phyloP scores from a whole-genome alignment of 2,329 filamentous ascomycete species.

The Alternaria brassicicola region DNA sequence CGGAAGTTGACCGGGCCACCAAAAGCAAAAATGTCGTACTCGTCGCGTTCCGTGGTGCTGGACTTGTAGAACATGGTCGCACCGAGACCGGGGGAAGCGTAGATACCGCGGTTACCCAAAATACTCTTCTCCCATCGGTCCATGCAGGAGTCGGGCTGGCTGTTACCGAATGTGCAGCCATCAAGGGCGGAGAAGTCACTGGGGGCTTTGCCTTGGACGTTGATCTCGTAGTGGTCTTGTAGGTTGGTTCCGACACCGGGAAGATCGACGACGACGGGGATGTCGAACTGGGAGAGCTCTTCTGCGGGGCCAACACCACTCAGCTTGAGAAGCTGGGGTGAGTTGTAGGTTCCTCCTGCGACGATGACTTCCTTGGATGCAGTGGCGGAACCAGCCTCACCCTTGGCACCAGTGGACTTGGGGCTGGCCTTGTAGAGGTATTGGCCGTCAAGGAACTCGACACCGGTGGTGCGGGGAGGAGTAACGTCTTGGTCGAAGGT shows the following conservation, averaged over 20 bases:
- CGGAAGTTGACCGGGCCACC: slow-evolving; percentile 62
- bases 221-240: slow-evolving; percentile 64
- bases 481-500: slow-evolving; percentile 66
- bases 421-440: slow-evolving; percentile 53
- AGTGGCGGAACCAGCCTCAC: slow-evolving; percentile 45
- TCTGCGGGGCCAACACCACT: slow-evolving; percentile 65
- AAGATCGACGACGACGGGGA: slow-evolving; percentile 62
- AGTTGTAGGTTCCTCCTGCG: slow-evolving; percentile 63
- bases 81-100: slow-evolving; percentile 60
- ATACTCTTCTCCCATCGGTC: slow-evolving; percentile 52
- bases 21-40: slow-evolving; percentile 62
- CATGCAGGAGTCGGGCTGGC: slow-evolving; percentile 55
- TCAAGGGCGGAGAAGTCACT: slow-evolving; percentile 47
- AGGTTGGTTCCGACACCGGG: slow-evolving; percentile 69
- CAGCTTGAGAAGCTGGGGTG: slow-evolving; percentile 69
- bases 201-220: slow-evolving; percentile 54
- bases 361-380: slow-evolving; percentile 44
- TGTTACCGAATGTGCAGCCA: slow-evolving; percentile 50
- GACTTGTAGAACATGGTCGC: slow-evolving; percentile 55
- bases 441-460: slow-evolving; percentile 52
- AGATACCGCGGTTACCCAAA: slow-evolving; percentile 53
- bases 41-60: slow-evolving; percentile 53
- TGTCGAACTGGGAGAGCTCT: slow-evolving; percentile 60
- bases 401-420: slow-evolving; percentile 39
- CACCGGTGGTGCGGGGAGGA: slow-evolving; percentile 57